Percentiles rank a stretch among this genome's conserved stretches.
phyloP scores from a whole-genome alignment of 192 early-diverging fungal genomes.

The Mortierella hygrophila region DNA sequence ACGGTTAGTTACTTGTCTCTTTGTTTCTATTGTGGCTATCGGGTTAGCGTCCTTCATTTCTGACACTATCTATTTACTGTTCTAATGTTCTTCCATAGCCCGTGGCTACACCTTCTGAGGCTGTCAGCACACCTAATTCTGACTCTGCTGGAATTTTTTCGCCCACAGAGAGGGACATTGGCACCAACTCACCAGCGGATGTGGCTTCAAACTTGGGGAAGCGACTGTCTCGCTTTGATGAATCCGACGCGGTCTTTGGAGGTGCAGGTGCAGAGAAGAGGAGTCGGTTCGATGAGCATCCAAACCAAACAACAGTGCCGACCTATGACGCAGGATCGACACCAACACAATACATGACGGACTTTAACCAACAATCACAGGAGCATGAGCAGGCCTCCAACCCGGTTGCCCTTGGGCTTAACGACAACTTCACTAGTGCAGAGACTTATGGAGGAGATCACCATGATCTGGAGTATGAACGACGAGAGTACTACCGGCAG shows the following conservation, averaged over 20 bases:
- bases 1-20: conserved; percentile 17
- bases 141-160: conserved; percentile 42
- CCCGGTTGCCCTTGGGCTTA: conserved; percentile 14
- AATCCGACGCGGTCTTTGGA: neutral
- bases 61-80: conserved; percentile 3
- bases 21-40: neutral
- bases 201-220: neutral
- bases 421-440: neutral
- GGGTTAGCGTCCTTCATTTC: neutral
- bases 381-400: conserved; percentile 3
- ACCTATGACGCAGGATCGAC: neutral
- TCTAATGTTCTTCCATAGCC: conserved; percentile 13
- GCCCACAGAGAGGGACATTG: conserved; percentile 32
- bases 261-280: neutral
- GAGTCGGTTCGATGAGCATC: conserved; percentile 4
- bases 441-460: conserved; percentile 27
- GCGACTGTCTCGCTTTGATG: neutral
- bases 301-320: neutral
- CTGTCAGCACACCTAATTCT: conserved; percentile 26
- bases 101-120: conserved; percentile 3
- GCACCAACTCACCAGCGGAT: neutral
- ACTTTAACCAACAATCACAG: neutral
- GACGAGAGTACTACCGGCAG: conserved; percentile 33
- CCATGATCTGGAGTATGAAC: conserved; percentile 27
- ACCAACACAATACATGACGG: neutral